A percentile compares a stretch with the other conserved stretches of the same genome.
Conservation (phyloP, 73 alveolate species). For the Blepharisma japonicum region DNA sequence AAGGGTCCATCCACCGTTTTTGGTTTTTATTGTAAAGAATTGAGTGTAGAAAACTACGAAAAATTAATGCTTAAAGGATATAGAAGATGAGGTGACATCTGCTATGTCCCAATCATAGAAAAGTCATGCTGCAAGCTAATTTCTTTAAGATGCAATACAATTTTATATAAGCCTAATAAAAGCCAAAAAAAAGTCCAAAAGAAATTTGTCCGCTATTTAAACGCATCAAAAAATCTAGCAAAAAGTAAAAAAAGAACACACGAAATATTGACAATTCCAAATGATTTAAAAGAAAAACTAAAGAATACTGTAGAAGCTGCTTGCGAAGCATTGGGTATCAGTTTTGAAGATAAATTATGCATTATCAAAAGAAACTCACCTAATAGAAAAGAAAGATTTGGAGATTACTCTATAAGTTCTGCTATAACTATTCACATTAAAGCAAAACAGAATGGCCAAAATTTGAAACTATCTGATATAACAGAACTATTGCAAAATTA, state of each 20-base stretch:
- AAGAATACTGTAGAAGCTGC: too few relatives aligned
- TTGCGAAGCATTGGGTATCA: too few relatives aligned
- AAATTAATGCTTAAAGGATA: conserved; percentile 10
- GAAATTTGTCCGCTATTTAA: neutral
- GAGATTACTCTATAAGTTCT: conserved; percentile 18
- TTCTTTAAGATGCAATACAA: neutral
- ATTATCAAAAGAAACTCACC: conserved; percentile 2
- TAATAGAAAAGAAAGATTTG: neutral
- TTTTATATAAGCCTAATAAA: conserved; percentile 10
- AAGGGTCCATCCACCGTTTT: neutral
- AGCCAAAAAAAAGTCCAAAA: neutral
- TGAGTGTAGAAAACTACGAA: conserved; percentile 17
- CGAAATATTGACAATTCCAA: too few relatives aligned
- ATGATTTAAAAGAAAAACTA: too few relatives aligned
- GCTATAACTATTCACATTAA: neutral
- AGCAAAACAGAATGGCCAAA: too few relatives aligned
- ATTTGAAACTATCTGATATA: too few relatives aligned
- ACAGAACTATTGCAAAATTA: neutral
- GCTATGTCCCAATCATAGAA: conserved; percentile 18
- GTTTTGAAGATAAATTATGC: too few relatives aligned
- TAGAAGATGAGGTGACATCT: conserved; percentile 13
- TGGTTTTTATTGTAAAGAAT: neutral
- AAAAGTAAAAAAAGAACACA: too few relatives aligned
- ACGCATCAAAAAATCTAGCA: neutral
- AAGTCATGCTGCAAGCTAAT: conserved; percentile 24